phyloP scores from a whole-genome alignment of 306 rosid genomes.

The Castanea crenata region DNA sequence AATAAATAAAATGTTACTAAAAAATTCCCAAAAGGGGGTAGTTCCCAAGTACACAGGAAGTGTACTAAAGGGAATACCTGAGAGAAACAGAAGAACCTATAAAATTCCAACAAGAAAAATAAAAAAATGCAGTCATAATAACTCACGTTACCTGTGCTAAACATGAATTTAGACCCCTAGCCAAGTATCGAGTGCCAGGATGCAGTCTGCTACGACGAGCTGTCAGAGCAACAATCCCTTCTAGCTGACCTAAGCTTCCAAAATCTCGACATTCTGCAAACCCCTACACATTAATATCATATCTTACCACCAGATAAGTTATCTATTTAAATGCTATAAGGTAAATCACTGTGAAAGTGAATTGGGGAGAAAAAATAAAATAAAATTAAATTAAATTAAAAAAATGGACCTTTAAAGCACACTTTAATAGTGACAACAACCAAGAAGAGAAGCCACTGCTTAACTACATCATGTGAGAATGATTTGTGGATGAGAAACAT shows the following conservation, averaged over 20 bases:
- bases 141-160: slow-evolving; percentile 75
- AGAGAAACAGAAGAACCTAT: not conserved
- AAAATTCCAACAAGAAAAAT: not conserved
- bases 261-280: slow-evolving; percentile 93
- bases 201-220: slow-evolving; percentile 99
- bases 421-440: not conserved
- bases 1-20: not conserved
- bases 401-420: not conserved
- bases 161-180: slow-evolving; percentile 96
- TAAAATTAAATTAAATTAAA: not conserved
- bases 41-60: not conserved
- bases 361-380: not conserved
- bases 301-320: slow-evolving; percentile 17
- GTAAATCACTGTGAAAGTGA: not conserved
- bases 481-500: not conserved
- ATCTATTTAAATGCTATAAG: slow-evolving; percentile 2
- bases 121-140: not conserved
- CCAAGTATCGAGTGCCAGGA: slow-evolving; percentile 98
- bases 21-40: not conserved
- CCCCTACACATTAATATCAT: slow-evolving; percentile 81
- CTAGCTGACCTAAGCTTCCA: slow-evolving; percentile 89
- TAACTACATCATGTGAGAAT: not conserved
- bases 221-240: slow-evolving; percentile 80
- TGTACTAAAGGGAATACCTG: not conserved
- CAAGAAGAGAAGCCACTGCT: not conserved